Base-by-base conservation (phyloP, 805 yeast species). In the Metschnikowia henanensis region DNA sequence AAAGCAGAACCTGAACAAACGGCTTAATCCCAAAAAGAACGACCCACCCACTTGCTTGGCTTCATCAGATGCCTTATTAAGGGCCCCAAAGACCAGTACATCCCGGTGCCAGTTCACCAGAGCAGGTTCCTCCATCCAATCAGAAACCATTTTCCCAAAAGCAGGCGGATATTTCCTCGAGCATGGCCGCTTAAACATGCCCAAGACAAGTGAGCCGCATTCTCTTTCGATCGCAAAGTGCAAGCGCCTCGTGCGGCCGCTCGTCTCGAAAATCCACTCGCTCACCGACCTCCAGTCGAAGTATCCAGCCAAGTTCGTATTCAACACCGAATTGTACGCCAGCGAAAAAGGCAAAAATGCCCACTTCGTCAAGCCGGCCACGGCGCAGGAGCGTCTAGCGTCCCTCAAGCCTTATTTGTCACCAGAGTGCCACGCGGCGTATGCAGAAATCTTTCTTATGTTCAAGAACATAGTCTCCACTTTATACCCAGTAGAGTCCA, bases 231-330 rank as follows among this genome's bases (percentile, higher is more conserved):
- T 55, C n/a, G 41, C 64, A 15, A 57, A 61, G 37, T 66, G 68
- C 52, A 66, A 65, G 47, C 52, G 73, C 31, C 48, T 64, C 2
- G 57, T 62, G 7, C 59, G 75, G 13, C 75, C 75, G 18, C 54
- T 70, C 16, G 46, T 66, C 4, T 53, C 72, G 22, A 67, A 66
- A 45, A 57, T 68, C 31, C 73, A 68, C 46, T 47, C 57, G 4
- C 57, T 70, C 32, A 62, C 65, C 20, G 66, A 65, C 35, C 38
- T 57, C 16, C 52, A 51, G 31, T 37, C 46, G 7, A 64, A 66
- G 45, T 55, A 58, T 39, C 70, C 73, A 3, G 42, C 50, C 4
- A 43, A 45, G 17, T 43, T 52, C 18, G 40, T 12, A 13, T 48
- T 52, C 16, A 52, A 50, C 23, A 25, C 25, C 8, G 41, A 41